Percentiles rank a stretch among this genome's conserved stretches.
Evolutionary conservation across 1,139 yeast genomes (phyloP).

Genomic region (Magnusiomyces clavatus): DNA sequence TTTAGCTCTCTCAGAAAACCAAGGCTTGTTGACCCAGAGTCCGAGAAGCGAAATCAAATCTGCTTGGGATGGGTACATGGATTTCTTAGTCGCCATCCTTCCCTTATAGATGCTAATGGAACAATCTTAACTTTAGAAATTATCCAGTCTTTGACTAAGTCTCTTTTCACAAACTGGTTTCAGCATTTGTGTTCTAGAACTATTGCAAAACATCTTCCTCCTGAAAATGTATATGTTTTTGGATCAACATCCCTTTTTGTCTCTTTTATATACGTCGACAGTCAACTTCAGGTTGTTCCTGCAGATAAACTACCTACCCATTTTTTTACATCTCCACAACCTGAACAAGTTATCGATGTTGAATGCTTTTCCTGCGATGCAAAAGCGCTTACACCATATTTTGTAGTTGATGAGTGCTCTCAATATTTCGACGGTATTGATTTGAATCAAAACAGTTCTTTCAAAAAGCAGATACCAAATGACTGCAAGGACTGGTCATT

Average conservation of each 20-base stretch:
- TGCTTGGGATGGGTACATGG: constrained; percentile 14
- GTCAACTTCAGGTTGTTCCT: constrained; percentile 10
- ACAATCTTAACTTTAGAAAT: constrained; percentile 8
- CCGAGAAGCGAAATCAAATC: constrained; percentile 11
- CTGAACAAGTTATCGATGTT: constrained; percentile 8
- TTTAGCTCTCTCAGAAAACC: background rate
- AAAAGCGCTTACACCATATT: constrained; percentile 6
- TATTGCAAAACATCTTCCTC: background rate
- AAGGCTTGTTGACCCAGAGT: constrained; percentile 6
- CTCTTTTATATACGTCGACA: constrained; percentile 8
- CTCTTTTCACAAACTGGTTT: constrained; percentile 8
- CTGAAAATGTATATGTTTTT: constrained; percentile 8
- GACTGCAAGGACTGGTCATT: background rate
- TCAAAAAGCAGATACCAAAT: background rate
- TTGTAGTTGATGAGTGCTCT: constrained; percentile 2
- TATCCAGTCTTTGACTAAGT: background rate
- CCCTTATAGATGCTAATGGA: constrained; percentile 12
- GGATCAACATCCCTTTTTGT: constrained; percentile 7
- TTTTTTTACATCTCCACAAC: constrained; percentile 9
- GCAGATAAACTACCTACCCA: constrained; percentile 5
- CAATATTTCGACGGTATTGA: background rate
- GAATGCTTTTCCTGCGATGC: constrained; percentile 11
- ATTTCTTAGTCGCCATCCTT: constrained; percentile 13
- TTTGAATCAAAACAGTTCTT: background rate
- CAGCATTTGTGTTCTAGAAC: background rate